Percentiles rank a stretch among this genome's conserved stretches.
phyloP scores from a whole-genome alignment of 108 stramenopile species.

The Bacterosira constricta region DNA sequence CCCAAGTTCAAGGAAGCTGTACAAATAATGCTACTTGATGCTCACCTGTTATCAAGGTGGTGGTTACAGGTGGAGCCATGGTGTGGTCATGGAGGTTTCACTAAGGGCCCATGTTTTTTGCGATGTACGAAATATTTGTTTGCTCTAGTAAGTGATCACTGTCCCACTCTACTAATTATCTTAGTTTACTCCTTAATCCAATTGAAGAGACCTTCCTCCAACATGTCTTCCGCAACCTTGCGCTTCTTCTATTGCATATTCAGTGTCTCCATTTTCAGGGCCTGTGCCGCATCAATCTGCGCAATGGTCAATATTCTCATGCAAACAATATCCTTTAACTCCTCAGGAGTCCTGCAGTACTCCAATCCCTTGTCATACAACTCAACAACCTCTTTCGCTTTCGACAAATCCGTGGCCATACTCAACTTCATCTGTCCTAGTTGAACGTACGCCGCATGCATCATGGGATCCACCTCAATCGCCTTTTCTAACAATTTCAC shows the following conservation, averaged over 20 bases:
- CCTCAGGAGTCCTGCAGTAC: constrained; percentile 86
- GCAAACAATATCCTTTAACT: constrained; percentile 85
- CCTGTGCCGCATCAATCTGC: constrained; percentile 84
- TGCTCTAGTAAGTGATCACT: too few relatives aligned
- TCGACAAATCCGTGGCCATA: constrained; percentile 75
- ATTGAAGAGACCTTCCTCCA: too few relatives aligned
- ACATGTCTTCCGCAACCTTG: too few relatives aligned
- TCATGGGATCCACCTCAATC: constrained; percentile 86
- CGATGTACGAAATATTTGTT: too few relatives aligned
- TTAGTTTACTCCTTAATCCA: too few relatives aligned
- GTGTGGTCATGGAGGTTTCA: too few relatives aligned
- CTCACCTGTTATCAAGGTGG: too few relatives aligned
- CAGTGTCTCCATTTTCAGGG: constrained; percentile 87
- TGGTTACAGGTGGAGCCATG: too few relatives aligned
- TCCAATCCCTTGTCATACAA: constrained; percentile 81
- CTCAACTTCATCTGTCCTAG: constrained; percentile 89
- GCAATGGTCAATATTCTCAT: constrained; percentile 88
- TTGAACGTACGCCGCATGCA: constrained; percentile 90
- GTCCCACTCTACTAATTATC: too few relatives aligned
- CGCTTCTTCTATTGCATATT: constrained; percentile 63
- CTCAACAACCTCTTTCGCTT: constrained; percentile 76
- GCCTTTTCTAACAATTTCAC: constrained; percentile 78
- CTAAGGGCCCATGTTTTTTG: too few relatives aligned
- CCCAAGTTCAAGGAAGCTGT: too few relatives aligned
- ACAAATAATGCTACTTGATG: too few relatives aligned